Base-by-base conservation (phyloP, 1,284 basidiomycete genomes). In the Agaricales sp. region DNA sequence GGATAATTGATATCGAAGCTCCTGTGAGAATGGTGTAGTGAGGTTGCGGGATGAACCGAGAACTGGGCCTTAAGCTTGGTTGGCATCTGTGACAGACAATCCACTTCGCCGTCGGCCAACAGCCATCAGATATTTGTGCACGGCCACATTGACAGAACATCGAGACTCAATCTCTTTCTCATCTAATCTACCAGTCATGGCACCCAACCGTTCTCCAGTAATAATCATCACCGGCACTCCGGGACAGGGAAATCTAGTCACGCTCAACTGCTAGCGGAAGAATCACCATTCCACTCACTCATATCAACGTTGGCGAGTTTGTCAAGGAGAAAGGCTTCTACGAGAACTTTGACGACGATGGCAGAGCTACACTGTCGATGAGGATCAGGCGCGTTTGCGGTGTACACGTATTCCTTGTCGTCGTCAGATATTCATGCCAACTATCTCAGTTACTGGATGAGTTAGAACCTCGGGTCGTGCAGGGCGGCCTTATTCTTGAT, bases 221-320 rank as follows among this genome's bases (percentile, higher is more conserved):
- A 92, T 98, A 60, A 71, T 98, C 55, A 81, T 99, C 59, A 98
- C 95, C 43, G 95, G 94, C 53, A 92, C 87, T 22, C 87, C 89
- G 88, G 88, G 14, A 85, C 83, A 35, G 82, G 82, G 53, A 99
- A 99, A 66, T 88, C 94, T 1, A 94, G 93, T 1, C 91, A 92
- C 65, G 88, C 91, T 2, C 76, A 87, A 53, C 71, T 92, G 20
- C 76, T 97, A 26, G 78, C 73, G 24, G 73, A 80, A 43, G 77
- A 85, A 54, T 80, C 81, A 0, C 74, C 78, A 1, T 59, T 85
- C 2, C 81, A 82, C 0, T 94, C 50, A 71, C 70, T 57, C 87
- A 96, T 63, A 77, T 99, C 63, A 95, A 98, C 60, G 79, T 99
- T 38, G 87, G 92, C 26, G 85, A 95, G 46, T 72, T 87, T 56